Base-by-base conservation (phyloP, 108 stramenopile genomes). In the Cyclotella kingstonii region DNA sequence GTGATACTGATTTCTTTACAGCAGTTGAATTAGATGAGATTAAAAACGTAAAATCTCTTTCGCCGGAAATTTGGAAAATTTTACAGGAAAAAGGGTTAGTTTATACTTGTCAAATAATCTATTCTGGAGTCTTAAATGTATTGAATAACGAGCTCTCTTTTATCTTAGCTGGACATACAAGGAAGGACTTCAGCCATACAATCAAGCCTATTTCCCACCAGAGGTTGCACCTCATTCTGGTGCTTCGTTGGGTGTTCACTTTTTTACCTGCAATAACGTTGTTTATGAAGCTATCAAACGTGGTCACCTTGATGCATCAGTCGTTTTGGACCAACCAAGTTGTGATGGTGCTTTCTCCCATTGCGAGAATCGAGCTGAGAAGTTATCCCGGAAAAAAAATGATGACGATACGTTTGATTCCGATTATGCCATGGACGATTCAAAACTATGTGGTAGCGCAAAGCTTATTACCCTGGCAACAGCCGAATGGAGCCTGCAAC, bases 141-240 rank as follows among this genome's bases (percentile, higher is more conserved):
- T n/a, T n/a, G n/a, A n/a, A n/a, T n/a, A n/a, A n/a, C n/a, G n/a
- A n/a, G n/a, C n/a, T n/a, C n/a, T n/a, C n/a, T n/a, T n/a, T n/a
- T n/a, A n/a, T n/a, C n/a, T n/a, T n/a, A n/a, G n/a, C 2, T 75
- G 73, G 73, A 63, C 31, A 39, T 75, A 70, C 28, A 36, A 47
- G 17, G 57, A 52, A n/a, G 73, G 73, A 6, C 73, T 68, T 11
- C 68, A 75, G 21, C 73, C 73, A 17, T 54, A 70, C 47, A 75
- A 75, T 27, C 69, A 75, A 63, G 72, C 65, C 6, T 73, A 73
- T 52, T 63, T 73, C 30, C 72, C 72, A n/a, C 64, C 58, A 46
- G 72, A 73, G 22, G 72, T 63, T 5, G 61, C 72, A 26, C 60
- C 63, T 3, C 72, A 73, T 38, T 12, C 58, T 21, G 72, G 72